Conservation (phyloP, 208 protist genomes). For the Crithidia expoeki region DNA sequence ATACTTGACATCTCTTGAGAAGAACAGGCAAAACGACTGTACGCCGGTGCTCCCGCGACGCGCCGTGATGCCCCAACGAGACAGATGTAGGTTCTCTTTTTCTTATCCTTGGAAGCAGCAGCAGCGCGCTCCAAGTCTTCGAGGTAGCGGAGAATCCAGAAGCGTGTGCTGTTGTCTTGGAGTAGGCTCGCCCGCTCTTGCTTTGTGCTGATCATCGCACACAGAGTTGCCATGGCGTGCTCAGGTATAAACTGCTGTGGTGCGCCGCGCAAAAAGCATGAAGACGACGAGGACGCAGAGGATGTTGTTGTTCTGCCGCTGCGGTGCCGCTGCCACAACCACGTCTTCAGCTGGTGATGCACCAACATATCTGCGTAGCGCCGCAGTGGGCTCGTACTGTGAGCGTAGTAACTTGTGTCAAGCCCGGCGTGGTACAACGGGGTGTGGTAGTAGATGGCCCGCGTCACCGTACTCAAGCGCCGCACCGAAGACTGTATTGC, state of each 20-base stretch:
- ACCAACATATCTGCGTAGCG: constrained; percentile 92
- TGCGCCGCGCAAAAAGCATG: background rate
- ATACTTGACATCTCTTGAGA: constrained; percentile 17
- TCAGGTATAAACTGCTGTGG: constrained; percentile 62
- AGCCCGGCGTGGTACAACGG: constrained; percentile 81
- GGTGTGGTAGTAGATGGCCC: constrained; percentile 80
- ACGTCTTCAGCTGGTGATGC: constrained; percentile 90
- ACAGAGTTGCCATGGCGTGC: constrained; percentile 83
- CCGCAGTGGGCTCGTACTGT: constrained; percentile 87
- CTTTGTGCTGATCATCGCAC: constrained; percentile 79
- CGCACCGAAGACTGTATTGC: constrained; percentile 69
- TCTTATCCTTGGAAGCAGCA: background rate
- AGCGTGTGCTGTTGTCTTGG: constrained; percentile 82
- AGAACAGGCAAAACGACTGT: constrained; percentile 39
- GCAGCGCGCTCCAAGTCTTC: constrained; percentile 34
- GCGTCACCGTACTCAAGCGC: constrained; percentile 76
- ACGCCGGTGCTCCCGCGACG: constrained; percentile 69
- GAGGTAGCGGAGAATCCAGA: constrained; percentile 78
- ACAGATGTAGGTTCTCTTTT: constrained; percentile 50
- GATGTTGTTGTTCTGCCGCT: background rate
- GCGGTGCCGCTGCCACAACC: constrained; percentile 51
- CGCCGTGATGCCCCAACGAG: constrained; percentile 75
- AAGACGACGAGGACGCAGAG: background rate
- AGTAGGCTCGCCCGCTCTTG: constrained; percentile 84
- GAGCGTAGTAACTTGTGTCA: constrained; percentile 80